Conservation (phyloP, 1,139 yeast genomes). For the Kodamaea arcana region DNA sequence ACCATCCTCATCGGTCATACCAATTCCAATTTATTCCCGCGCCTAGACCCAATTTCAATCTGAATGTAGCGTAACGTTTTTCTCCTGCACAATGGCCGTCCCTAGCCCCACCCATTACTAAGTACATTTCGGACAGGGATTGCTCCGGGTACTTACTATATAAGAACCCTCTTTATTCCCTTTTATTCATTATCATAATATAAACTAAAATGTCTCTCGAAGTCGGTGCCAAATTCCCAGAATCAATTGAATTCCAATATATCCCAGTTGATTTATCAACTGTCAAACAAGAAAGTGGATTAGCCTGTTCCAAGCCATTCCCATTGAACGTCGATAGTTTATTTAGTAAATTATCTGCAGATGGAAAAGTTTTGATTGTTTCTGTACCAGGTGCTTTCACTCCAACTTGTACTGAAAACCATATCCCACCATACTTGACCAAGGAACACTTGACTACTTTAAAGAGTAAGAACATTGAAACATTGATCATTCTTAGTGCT, state of each 20-base stretch:
- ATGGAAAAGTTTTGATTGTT: constrained; percentile 20
- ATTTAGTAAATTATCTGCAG: constrained; percentile 14
- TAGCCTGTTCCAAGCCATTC: constrained; percentile 22
- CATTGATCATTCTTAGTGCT: constrained; percentile 22
- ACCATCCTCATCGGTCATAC: too few species aligned
- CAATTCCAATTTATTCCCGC: too few species aligned
- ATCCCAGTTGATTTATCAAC: constrained; percentile 22
- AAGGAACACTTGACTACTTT: constrained; percentile 15
- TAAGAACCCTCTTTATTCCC: too few species aligned
- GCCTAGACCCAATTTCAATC: too few species aligned
- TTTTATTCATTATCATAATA: too few species aligned
- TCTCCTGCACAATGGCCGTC: too few species aligned
- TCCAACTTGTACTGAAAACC: constrained; percentile 29
- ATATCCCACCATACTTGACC: constrained; percentile 24
- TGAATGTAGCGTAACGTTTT: too few species aligned
- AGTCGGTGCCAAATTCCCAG: constrained; percentile 21
- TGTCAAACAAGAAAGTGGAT: constrained; percentile 15
- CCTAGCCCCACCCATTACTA: too few species aligned
- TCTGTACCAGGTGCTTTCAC: constrained; percentile 32
- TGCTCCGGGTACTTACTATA: too few species aligned
- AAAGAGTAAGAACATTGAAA: constrained; percentile 17
- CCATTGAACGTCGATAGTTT: constrained; percentile 22
- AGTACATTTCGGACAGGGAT: too few species aligned
- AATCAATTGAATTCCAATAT: constrained; percentile 20
- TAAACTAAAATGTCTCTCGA: constrained; percentile 12